Conservation (phyloP, 2,329 filamentous ascomycete genomes). For the Bisporella sp. region DNA sequence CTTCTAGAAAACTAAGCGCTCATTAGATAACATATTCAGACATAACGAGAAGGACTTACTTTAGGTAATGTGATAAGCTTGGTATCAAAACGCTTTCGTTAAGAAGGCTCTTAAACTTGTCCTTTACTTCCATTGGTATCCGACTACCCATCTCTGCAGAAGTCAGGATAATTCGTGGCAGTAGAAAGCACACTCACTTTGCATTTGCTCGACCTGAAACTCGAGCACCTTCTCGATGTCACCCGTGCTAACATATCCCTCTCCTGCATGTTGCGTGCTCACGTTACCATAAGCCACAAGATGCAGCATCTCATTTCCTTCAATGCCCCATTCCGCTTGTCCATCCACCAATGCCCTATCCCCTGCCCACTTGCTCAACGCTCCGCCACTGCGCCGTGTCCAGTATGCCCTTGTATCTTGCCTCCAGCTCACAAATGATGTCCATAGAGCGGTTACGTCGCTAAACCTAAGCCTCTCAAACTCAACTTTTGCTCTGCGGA, state of each 20-base stretch:
- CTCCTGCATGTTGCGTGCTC: conserved; percentile 21
- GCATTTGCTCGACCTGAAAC: conserved; percentile 82
- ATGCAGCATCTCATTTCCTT: conserved; percentile 34
- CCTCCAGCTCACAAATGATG: conserved; percentile 72
- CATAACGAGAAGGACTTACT: conserved; percentile 34
- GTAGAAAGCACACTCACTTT: conserved; percentile 47
- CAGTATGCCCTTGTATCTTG: conserved; percentile 62
- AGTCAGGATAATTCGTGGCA: conserved; percentile 13
- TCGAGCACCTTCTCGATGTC: conserved; percentile 77
- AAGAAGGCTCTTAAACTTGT: conserved; percentile 63
- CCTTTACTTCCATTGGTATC: conserved; percentile 66
- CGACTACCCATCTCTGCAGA: conserved; percentile 63
- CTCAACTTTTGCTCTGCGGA: conserved; percentile 71
- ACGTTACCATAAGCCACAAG: conserved; percentile 22
- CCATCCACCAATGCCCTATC: conserved; percentile 47
- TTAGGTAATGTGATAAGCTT: conserved; percentile 69
- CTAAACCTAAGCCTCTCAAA: conserved; percentile 75
- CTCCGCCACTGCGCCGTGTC: conserved; percentile 45
- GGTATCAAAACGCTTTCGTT: conserved; percentile 61
- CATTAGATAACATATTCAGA: conserved; percentile 8
- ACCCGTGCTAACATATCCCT: conserved; percentile 57
- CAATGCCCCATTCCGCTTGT: conserved; percentile 43
- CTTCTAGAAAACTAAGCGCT: conserved; percentile 67
- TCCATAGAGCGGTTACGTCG: conserved; percentile 74
- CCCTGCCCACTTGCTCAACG: conserved; percentile 41